Evolutionary conservation across 305 asterid species (phyloP).

Genomic region (Petunia hybrid): DNA sequence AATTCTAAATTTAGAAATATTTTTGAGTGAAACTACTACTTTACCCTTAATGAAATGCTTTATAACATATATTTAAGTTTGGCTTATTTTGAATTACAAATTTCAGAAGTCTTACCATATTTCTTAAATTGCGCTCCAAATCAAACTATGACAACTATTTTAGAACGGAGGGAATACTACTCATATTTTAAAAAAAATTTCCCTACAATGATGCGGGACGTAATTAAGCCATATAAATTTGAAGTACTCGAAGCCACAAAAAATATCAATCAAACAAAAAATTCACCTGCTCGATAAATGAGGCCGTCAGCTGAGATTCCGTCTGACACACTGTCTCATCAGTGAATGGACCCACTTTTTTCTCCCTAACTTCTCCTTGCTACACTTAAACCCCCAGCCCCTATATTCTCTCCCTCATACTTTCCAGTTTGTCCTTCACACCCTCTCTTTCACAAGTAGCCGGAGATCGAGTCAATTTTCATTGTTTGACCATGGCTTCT

Average conservation of each 20-base stretch:
- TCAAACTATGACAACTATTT: no score
- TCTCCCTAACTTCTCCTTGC: constrained; percentile 32
- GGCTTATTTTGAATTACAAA: no score
- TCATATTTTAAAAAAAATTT: background rate
- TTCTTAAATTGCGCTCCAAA: no score
- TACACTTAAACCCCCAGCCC: background rate
- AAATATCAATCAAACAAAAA: no score
- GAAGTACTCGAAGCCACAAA: no score
- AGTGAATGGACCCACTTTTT: constrained; percentile 36
- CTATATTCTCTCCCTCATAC: constrained; percentile 28
- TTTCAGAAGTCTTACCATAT: no score
- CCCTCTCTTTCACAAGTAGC: background rate
- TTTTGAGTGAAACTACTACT: no score
- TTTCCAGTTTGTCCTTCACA: background rate
- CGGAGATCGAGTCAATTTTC: constrained; percentile 43
- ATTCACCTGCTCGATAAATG: background rate
- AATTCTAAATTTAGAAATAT: no score
- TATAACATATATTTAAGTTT: no score
- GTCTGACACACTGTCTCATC: constrained; percentile 62
- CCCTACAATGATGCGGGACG: background rate
- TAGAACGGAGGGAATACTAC: background rate
- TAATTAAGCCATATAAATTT: background rate
- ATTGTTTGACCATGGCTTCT: constrained; percentile 58
- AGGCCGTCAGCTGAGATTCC: constrained; percentile 59
- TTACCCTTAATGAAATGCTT: no score